A percentile compares a stretch with the other conserved stretches of the same genome.
Evolutionary conservation across 352 stramenopile genomes (phyloP).

Genomic region (Phytopythium boreale): DNA sequence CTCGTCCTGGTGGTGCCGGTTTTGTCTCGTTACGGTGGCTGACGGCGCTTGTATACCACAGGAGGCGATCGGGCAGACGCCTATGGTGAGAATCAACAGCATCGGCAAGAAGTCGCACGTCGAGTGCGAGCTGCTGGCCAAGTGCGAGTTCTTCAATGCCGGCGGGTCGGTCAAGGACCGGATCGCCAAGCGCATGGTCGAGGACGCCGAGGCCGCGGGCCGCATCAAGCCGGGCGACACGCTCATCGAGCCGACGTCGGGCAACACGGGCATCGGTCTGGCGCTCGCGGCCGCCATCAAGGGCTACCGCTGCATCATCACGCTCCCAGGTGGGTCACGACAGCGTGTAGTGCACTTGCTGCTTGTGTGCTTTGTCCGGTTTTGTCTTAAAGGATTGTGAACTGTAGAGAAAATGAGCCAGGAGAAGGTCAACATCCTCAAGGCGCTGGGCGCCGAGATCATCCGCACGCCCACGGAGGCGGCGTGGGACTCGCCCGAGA

Average conservation of each 20-base stretch:
- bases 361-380: neutral
- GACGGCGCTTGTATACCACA: conserved; percentile 5
- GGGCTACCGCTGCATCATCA: conserved; percentile 94
- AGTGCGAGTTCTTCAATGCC: conserved; percentile 97
- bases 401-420: conserved; percentile 93
- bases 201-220: conserved; percentile 89
- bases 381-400: neutral
- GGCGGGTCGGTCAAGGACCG: conserved; percentile 91
- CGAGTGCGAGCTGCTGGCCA: conserved; percentile 91
- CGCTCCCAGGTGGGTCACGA: conserved; percentile 37
- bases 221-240: conserved; percentile 94
- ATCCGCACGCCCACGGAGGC: conserved; percentile 95
- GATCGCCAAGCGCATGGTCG: conserved; percentile 90
- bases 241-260: conserved; percentile 97
- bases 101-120: conserved; percentile 79
- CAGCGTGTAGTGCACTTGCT: neutral
- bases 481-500: conserved; percentile 94
- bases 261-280: conserved; percentile 97
- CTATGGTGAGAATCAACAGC: conserved; percentile 92
- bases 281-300: conserved; percentile 95
- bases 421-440: conserved; percentile 95
- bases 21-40: neutral
- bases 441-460: conserved; percentile 94
- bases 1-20: neutral
- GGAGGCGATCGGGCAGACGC: conserved; percentile 90